These are phyloP conservation scores for Mytilinidion resinicola DNA, from an alignment of 495 filamentous ascomycete genomes.

Conservation along the genomic window DNA sequence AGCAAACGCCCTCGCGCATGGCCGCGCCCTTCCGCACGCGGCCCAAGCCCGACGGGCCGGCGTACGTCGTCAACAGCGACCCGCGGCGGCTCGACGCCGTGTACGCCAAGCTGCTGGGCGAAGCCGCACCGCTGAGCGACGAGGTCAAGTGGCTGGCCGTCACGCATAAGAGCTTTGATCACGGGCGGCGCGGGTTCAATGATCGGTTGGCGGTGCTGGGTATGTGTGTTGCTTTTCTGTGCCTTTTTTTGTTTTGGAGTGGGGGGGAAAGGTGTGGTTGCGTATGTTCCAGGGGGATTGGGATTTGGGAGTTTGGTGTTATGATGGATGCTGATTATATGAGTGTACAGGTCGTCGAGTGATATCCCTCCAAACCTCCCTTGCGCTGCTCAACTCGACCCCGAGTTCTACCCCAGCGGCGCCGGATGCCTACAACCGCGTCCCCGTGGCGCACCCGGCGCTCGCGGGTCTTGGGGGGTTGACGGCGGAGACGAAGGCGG, in stretches of 20 bases:
- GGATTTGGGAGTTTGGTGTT: background rate
- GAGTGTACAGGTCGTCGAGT: conserved; percentile 63
- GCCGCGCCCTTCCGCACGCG: conserved; percentile 55
- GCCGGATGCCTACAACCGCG: conserved; percentile 47
- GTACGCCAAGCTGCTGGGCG: conserved; percentile 66
- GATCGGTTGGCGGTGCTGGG: conserved; percentile 86
- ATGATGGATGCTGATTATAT: conserved; percentile 4
- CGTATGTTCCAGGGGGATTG: background rate
- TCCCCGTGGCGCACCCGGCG: conserved; percentile 66
- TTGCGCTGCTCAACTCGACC: conserved; percentile 59
- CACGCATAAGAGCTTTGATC: conserved; percentile 98
- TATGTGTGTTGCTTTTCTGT: conserved; percentile 40
- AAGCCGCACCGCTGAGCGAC: conserved; percentile 69
- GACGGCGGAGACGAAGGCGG: conserved; percentile 46
- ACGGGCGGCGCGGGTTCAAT: conserved; percentile 88
- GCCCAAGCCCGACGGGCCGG: conserved; percentile 37
- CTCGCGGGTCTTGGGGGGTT: conserved; percentile 68
- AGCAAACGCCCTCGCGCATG: conserved; percentile 70
- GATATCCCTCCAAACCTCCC: conserved; percentile 67
- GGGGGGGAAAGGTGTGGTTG: background rate
- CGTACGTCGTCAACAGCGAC: conserved; percentile 67
- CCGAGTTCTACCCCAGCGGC: conserved; percentile 29
- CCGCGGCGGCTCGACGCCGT: conserved; percentile 64
- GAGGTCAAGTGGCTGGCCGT: conserved; percentile 96
- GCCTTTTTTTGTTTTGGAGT: background rate